phyloP scores from a whole-genome alignment of 306 rosid genomes.

The Sicyos edulis region DNA sequence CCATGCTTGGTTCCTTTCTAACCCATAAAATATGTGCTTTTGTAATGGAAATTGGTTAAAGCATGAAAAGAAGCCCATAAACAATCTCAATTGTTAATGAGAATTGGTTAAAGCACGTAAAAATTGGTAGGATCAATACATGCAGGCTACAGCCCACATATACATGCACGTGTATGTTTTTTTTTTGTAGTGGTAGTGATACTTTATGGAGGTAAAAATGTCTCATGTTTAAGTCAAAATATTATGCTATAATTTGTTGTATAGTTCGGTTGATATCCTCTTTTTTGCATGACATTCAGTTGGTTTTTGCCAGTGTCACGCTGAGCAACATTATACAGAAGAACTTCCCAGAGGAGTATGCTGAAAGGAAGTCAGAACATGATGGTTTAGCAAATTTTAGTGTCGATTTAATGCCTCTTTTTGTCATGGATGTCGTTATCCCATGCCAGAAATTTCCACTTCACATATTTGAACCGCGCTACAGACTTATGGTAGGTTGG shows the following conservation, averaged over 20 bases:
- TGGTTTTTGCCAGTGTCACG: constrained; percentile 65
- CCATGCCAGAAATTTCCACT: constrained; percentile 91
- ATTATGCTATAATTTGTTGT: background rate
- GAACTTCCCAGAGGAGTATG: constrained; percentile 88
- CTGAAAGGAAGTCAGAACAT: constrained; percentile 80
- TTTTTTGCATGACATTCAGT: constrained; percentile 23
- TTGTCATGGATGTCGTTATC: constrained; percentile 97
- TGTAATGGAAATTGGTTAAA: background rate
- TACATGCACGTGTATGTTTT: background rate
- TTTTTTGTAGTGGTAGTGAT: constrained; percentile 2
- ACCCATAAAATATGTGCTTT: constrained; percentile 7
- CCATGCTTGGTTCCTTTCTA: background rate
- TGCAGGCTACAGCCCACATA: background rate
- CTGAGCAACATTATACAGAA: constrained; percentile 80
- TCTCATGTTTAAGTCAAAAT: constrained; percentile 11
- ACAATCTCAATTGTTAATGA: background rate
- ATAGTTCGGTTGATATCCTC: constrained; percentile 15
- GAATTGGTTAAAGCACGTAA: background rate
- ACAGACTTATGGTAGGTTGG: constrained; percentile 92
- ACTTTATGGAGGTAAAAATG: background rate
- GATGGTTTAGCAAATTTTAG: constrained; percentile 57
- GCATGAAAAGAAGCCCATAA: background rate
- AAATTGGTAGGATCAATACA: background rate
- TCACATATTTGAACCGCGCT: constrained; percentile 95
- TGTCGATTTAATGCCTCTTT: constrained; percentile 85